Base-by-base conservation (phyloP, 768 basidiomycete genomes). In the Suillus lakei region DNA sequence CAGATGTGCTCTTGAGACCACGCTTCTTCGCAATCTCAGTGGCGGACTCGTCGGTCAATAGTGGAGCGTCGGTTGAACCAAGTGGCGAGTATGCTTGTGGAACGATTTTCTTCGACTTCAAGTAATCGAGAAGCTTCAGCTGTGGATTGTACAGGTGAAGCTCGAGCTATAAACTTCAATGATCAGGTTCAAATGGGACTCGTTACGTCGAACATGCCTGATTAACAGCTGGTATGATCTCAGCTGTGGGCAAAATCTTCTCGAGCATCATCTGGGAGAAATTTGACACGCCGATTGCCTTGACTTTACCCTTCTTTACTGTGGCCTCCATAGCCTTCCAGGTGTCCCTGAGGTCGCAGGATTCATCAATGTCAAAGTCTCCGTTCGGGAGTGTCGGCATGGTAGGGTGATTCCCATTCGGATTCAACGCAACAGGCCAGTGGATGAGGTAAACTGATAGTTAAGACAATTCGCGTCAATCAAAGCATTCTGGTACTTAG, bases 271-370 rank as follows among this genome's bases (percentile, higher is more conserved):
- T 78, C 73, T 89, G 79, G 34, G 88, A 90, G 74, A 87, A 90
- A 81, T 95, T 95, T 68, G 91, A 92, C 36, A 89, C 87, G 39
- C 92, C 93, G 70, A 92, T 91, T 26, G 80, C 72, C 69, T 72
- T 78, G 67, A 88, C 87, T 76, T 90, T 91, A 70, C 89, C 91
- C 70, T 86, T 89, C 75, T 85, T 86, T 65, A 87, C 76, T 32
- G 94, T 68, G 12, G 80, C 86, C 75, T 95, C 94, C 90, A 96
- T 90, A 75, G 91, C 88, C 70, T 85, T 87, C 93, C 94, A 95
- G 10, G 94, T 95, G 60, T 93, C 85, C 60, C 76, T 80, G 71
- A 92, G 73, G 30, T 86, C 81, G 86, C 91, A 91, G 48, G 84
- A 80, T 69, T 84, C 82, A 69, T 89, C 86, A 60, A 91, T 80